phyloP scores from a whole-genome alignment of 805 yeast species.

The Zygoascus bituminiphila region DNA sequence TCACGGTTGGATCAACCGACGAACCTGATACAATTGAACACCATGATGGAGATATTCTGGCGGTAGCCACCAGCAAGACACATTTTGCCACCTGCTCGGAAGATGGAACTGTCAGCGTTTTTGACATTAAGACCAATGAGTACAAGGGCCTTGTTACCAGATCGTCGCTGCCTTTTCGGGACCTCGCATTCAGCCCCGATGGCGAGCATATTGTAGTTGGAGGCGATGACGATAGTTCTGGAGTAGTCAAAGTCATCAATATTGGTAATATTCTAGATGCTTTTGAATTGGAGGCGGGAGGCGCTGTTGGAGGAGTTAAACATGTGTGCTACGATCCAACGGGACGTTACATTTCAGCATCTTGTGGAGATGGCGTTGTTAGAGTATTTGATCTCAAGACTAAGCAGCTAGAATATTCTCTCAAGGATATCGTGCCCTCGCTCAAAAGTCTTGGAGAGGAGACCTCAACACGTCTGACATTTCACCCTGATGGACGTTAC shows the following conservation, averaged over 20 bases:
- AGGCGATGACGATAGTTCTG: slow-evolving; percentile 26
- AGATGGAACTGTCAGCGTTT: slow-evolving; percentile 33
- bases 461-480: slow-evolving; percentile 47
- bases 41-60: slow-evolving; percentile 18
- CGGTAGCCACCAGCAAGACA: slow-evolving; percentile 20
- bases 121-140: slow-evolving; percentile 22
- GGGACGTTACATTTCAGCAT: slow-evolving; percentile 24
- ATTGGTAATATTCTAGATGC: slow-evolving; percentile 30
- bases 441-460: slow-evolving; percentile 32
- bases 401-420: slow-evolving; percentile 15
- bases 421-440: slow-evolving; percentile 23
- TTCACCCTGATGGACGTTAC: slow-evolving; percentile 56
- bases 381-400: slow-evolving; percentile 25
- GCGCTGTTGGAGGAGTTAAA: slow-evolving; percentile 38
- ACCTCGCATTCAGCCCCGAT: slow-evolving; percentile 27
- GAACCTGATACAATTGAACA: slow-evolving; percentile 29
- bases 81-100: slow-evolving; percentile 37
- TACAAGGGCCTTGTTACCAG: slow-evolving; percentile 22
- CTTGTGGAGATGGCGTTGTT: slow-evolving; percentile 29
- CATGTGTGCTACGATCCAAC: slow-evolving; percentile 37
- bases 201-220: slow-evolving; percentile 30
- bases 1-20: slow-evolving; percentile 22
- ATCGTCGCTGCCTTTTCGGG: slow-evolving; percentile 28
- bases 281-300: slow-evolving; percentile 23
- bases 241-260: slow-evolving; percentile 25